phyloP scores from a whole-genome alignment of 1,139 yeast genomes.

The Yamadazyma friedrichii region DNA sequence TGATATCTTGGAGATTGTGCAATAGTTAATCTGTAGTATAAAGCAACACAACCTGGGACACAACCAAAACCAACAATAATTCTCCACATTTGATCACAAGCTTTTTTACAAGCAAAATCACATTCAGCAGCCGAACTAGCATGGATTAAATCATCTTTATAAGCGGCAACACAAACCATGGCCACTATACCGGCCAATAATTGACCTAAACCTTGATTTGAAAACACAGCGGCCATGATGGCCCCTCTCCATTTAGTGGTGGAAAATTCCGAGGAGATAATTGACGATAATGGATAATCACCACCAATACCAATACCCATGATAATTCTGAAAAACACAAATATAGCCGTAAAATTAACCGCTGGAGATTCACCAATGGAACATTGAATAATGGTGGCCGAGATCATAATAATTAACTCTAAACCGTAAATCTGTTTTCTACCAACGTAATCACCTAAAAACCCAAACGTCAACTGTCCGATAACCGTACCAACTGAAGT shows the following conservation, averaged over 20 bases:
- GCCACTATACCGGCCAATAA: constrained; percentile 83
- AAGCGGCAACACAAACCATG: constrained; percentile 67
- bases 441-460: constrained; percentile 80
- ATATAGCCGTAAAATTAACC: constrained; percentile 66
- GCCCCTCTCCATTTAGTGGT: constrained; percentile 97
- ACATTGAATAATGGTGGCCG: constrained; percentile 78
- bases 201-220: constrained; percentile 93
- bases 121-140: constrained; percentile 58
- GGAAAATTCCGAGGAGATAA: constrained; percentile 84
- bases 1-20: constrained; percentile 93
- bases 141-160: constrained; percentile 53
- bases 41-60: constrained; percentile 79
- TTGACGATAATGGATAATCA: constrained; percentile 96
- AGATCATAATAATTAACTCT: constrained; percentile 80
- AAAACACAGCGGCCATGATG: constrained; percentile 89
- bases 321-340: constrained; percentile 73
- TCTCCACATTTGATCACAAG: constrained; percentile 95
- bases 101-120: constrained; percentile 62
- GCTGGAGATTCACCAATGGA: constrained; percentile 67
- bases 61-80: constrained; percentile 83
- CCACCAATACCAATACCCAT: constrained; percentile 99
- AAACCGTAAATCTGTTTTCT: constrained; percentile 86
- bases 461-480: constrained; percentile 88
- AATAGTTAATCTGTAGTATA: constrained; percentile 86
- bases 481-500: constrained; percentile 93